These are phyloP conservation scores for Candida neerlandica DNA, from an alignment of 1,139 yeast genomes.

Conservation along the genomic window DNA sequence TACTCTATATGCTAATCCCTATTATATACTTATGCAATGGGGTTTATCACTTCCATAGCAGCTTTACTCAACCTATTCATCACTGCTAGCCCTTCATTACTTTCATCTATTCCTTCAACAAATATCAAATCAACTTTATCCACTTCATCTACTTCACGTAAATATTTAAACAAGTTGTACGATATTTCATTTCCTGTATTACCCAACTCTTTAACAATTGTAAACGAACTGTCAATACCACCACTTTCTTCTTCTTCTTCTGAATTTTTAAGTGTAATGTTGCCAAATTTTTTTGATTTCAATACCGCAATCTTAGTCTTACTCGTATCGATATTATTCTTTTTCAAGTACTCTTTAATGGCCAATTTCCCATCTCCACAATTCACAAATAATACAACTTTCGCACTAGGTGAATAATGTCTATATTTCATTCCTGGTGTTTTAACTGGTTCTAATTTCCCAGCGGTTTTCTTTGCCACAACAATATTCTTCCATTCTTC, in stretches of 20 bases:
- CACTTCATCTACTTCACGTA: constrained; percentile 72
- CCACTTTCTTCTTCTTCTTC: not conserved
- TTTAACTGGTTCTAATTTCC: constrained; percentile 68
- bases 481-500: constrained; percentile 60
- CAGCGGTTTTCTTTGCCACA: constrained; percentile 68
- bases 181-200: constrained; percentile 64
- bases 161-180: constrained; percentile 65
- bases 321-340: constrained; percentile 18
- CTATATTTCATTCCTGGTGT: constrained; percentile 98
- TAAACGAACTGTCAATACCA: constrained; percentile 14
- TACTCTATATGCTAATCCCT: not conserved
- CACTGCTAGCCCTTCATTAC: constrained; percentile 84
- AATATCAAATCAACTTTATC: constrained; percentile 60
- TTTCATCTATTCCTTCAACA: constrained; percentile 72
- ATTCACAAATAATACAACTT: constrained; percentile 67
- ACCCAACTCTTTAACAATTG: constrained; percentile 56
- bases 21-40: not conserved
- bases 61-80: constrained; percentile 93
- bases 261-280: constrained; percentile 17
- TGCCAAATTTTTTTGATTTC: constrained; percentile 37
- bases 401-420: constrained; percentile 91
- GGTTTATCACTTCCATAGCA: constrained; percentile 54
- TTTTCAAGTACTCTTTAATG: constrained; percentile 27
- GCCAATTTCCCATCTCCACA: constrained; percentile 48
- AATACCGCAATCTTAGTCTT: constrained; percentile 49